Evolutionary conservation across 2,329 filamentous ascomycete species (phyloP), one percentile per base, ranked within the genome.

Genomic region (Cladosporium cucumerinum): DNA sequence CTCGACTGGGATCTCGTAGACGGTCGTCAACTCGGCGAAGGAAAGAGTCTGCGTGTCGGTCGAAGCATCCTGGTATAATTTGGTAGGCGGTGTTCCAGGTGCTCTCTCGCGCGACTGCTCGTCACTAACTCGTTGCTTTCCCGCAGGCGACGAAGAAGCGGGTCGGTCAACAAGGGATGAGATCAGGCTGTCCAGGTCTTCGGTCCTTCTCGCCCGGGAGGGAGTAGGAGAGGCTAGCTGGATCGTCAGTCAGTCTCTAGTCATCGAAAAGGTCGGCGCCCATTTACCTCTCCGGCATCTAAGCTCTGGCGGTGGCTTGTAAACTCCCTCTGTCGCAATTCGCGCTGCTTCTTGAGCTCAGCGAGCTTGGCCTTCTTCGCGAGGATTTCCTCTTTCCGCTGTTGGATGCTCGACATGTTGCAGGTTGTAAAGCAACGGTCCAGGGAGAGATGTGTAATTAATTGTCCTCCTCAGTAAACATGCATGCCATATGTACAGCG

Each of bases 321-420:
- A 72, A 91, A 87, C 76, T 96, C 91, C 75, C 86, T 91, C 69
- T 91, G 87, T 66, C 93, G 86, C 72, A 94, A 82, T 77, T 96
- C 93, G 72, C 95, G 87, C 81, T 97, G 93, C 68, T 91, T 87
- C 82, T 97, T 97, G 70, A 99, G 86, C 84, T 98, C 95, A 58
- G 92, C 93, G 73, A 99, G 92, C 84, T 95, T 97, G 68, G 93
- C 94, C 83, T 92, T 94, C 82, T 99, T 99, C 71, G 93, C 93
- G 72, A 95, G 83, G 72, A 99, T 97, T 83, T 99, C 95, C 83
- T 97, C 93, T 82, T 92, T 90, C 73, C 93, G 90, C 84, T 93
- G 82, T 77, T 87, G 89, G 23, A 74, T 66, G 32, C 74, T 73
- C 32, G 75, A 75, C 72, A 75, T 75, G 49, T 21, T 62, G 49